phyloP scores from a whole-genome alignment of 768 basidiomycete species.

The Kwoniella bestiolae region DNA sequence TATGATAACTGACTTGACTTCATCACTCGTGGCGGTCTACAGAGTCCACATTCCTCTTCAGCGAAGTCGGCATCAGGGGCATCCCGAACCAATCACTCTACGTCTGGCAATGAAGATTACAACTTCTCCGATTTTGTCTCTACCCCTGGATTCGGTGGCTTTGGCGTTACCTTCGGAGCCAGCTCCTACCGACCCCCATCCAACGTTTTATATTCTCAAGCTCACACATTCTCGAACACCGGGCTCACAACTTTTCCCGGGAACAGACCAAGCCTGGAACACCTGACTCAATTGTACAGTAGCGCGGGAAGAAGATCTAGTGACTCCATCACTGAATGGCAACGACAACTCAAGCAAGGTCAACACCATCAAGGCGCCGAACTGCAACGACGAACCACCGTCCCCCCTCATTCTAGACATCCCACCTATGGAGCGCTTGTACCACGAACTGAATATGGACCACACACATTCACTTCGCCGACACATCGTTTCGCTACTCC shows the following conservation, averaged over 20 bases:
- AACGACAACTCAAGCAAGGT: background rate
- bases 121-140: constrained; percentile 15
- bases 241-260: background rate
- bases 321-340: background rate
- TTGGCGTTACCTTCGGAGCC: background rate
- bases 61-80: background rate
- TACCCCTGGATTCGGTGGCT: constrained; percentile 18
- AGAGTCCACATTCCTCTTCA: background rate
- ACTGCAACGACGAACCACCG: background rate
- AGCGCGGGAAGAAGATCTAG: background rate
- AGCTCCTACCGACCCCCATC: background rate
- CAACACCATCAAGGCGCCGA: background rate
- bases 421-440: background rate
- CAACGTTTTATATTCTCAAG: too few relatives aligned
- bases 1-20: background rate
- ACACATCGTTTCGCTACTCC: background rate
- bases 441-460: background rate
- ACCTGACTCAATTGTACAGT: background rate
- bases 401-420: background rate
- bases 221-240: background rate
- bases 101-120: constrained; percentile 1
- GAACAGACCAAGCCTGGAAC: background rate
- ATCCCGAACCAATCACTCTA: background rate
- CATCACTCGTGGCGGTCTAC: background rate
- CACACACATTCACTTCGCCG: background rate